Evolutionary conservation across 2,329 filamentous ascomycete species (phyloP), one percentile per base, ranked within the genome.

Genomic region (Periconia sp.): DNA sequence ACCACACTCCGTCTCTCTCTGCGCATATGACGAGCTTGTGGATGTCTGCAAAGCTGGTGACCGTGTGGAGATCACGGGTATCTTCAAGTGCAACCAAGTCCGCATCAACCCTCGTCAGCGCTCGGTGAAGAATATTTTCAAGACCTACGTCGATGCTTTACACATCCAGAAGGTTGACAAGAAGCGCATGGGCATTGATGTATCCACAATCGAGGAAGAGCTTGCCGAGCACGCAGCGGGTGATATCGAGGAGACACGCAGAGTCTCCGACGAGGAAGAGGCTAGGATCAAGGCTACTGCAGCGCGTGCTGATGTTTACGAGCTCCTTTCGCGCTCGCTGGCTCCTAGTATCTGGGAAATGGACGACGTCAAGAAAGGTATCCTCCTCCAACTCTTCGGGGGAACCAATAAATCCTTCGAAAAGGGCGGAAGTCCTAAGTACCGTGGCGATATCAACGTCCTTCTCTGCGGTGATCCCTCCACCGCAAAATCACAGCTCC

Each of bases 301-400:
- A 9, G 80, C 82, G 22, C 84, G 94, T 39, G 78, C 86, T 1
- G 94, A 99, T 68, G 85, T 99, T 40, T 99, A 99, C 69, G 92
- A 99, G 16, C 81, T 99, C 17, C 82, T 99, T 4, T 82, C 94
- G 13, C 84, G 92, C 25, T 97, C 92, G 1, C 78, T 99, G 19
- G 94, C 94, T 2, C 94, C 94, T 11, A 96, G 92, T 46, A 87
- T 99, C 62, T 96, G 95, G 74, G 94, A 99, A 72, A 88, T 95
- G 85, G 94, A 99, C 57, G 94, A 99, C 62, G 91, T 97, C 34
- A 99, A 99, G 79, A 99, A 99, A 74, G 94, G 94, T 9, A 96
- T 99, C 49, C 78, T 99, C 9, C 84, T 99, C 4, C 94, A 99
- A 65, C 83, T 99, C 28, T 99, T 99, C 66, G 92, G 94, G 25